Evolutionary conservation across 176 grass and related monocot genomes (phyloP), one percentile per base, ranked within the genome.

Genomic region (Oryza punctata): DNA sequence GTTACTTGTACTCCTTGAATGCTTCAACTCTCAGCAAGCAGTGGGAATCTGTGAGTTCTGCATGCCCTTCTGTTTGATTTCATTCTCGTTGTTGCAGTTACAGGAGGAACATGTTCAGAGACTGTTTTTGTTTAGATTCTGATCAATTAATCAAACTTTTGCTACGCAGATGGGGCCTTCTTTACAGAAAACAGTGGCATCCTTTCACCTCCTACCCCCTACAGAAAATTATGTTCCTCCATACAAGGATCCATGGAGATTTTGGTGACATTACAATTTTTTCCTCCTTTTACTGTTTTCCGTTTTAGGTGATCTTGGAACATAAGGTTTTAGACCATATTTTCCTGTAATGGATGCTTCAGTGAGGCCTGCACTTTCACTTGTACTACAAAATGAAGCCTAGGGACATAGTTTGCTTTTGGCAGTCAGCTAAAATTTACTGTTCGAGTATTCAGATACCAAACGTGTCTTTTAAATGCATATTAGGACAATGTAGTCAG

Each of bases 211-310:
- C 87, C 72, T 96, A 3, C 89, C 87, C 3, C 87, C 93, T 18
- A 91, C 93, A 23, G 93, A 96, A 43, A 96, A 90, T 63, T 99
- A 92, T 87, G 91, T 99, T 46, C 91, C 93, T 83, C 96, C 93
- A 81, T 98, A 85, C 81, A 88, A 96, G 85, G 96, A 99, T 84
- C 91, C 93, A 27, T 96, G 96, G 96, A 99, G 96, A 85, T 99
- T 99, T 92, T 96, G 96, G 96, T 99, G 88, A 96, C 30, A 68
- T 11, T 49, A 16, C 24, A 4, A 37, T 90, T 60, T 40, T 79
- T 83, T 44, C 73, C 83, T 60, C 33, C 29, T 79, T 83, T 30
- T 84, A 13, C 60, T 29, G 10, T 69, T 44, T 69, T 25, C 1
- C 15, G 19, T 49, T 65, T 28, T 67, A 37, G 59, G 2, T 26